These are phyloP conservation scores for Aureobasidium sp. DNA, from an alignment of 2,329 filamentous ascomycete species.

Conservation along the genomic window DNA sequence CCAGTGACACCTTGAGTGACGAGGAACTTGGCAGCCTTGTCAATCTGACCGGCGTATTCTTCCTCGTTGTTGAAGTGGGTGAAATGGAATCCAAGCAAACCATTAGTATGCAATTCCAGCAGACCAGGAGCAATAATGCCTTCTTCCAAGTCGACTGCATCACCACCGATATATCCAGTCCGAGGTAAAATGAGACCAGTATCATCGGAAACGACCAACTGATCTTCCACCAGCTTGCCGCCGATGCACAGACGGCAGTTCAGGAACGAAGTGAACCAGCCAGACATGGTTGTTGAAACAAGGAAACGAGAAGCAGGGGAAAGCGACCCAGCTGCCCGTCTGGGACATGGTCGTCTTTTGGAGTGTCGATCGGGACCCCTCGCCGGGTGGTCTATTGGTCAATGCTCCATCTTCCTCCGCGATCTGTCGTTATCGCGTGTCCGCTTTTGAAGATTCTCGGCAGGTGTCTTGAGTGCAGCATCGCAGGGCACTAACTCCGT, in stretches of 20 bases:
- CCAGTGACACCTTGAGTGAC: slow-evolving; percentile 47
- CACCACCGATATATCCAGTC: slow-evolving; percentile 38
- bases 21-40: slow-evolving; percentile 43
- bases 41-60: slow-evolving; percentile 39
- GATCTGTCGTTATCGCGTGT: neutral
- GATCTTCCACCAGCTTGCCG: slow-evolving; percentile 37
- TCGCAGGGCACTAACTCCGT: neutral
- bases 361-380: neutral
- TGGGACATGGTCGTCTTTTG: slow-evolving; percentile 4
- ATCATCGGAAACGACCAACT: slow-evolving; percentile 40
- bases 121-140: slow-evolving; percentile 49
- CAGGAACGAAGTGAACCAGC: slow-evolving; percentile 41
- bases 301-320: neutral
- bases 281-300: slow-evolving; percentile 19
- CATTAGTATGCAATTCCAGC: slow-evolving; percentile 51
- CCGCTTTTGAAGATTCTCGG: neutral
- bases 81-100: slow-evolving; percentile 48
- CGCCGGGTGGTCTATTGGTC: neutral
- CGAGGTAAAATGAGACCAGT: slow-evolving; percentile 37
- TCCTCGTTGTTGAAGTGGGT: slow-evolving; percentile 40
- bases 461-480: neutral
- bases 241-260: slow-evolving; percentile 40
- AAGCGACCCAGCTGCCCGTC: neutral
- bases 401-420: neutral
- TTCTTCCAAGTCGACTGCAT: slow-evolving; percentile 43